A percentile compares a stretch with the other conserved stretches of the same genome.
Conservation (phyloP, 2,329 filamentous ascomycete species). For the Alternaria conjuncta region DNA sequence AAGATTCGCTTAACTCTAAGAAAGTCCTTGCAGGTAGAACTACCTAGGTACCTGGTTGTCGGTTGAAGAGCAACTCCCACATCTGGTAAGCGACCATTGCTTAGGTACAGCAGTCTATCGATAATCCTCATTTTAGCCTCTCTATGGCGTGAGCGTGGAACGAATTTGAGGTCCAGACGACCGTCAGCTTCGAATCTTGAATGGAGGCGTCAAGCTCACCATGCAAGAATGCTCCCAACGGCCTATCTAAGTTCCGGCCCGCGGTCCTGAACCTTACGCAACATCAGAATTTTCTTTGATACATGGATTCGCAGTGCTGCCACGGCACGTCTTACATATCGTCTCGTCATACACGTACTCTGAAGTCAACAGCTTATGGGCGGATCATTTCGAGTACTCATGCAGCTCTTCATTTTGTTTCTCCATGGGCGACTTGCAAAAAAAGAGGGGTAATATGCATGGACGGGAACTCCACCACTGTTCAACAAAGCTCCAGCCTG, state of each 20-base stretch:
- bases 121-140: background rate
- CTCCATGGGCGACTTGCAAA: background rate
- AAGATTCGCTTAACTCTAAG: background rate
- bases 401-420: background rate
- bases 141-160: background rate
- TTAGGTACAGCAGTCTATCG: background rate
- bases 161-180: background rate
- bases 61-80: background rate
- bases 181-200: background rate
- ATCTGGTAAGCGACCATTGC: background rate
- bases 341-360: background rate
- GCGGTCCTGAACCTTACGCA: background rate
- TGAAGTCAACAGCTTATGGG: background rate
- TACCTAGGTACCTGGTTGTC: background rate
- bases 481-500: background rate
- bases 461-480: background rate
- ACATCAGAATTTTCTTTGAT: background rate
- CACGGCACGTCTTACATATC: background rate
- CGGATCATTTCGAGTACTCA: background rate
- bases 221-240: background rate
- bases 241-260: slow-evolving; percentile 2
- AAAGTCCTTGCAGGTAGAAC: background rate
- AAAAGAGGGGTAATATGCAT: background rate
- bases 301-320: slow-evolving; percentile 1
- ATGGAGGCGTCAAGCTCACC: background rate